Percentiles rank a stretch among this genome's conserved stretches.
Evolutionary conservation across 2,329 filamentous ascomycete species (phyloP).

Genomic region (Penicillium sp.): DNA sequence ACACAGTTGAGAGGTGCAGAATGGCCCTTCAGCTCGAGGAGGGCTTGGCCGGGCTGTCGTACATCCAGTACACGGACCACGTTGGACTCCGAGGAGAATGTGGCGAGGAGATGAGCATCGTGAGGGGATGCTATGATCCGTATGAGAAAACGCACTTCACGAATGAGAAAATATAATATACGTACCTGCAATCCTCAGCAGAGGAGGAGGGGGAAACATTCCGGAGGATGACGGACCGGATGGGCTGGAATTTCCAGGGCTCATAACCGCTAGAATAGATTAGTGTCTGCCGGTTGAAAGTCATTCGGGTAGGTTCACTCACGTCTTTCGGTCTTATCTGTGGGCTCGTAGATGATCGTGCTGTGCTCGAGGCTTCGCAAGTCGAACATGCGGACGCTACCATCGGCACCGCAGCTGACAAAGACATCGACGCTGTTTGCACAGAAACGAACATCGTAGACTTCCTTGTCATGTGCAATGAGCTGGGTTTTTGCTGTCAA

Average conservation of each 20-base stretch:
- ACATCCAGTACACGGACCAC: slow-evolving; percentile 95
- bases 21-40: slow-evolving; percentile 91
- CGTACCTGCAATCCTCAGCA: slow-evolving; percentile 50
- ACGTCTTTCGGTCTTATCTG: slow-evolving; percentile 77
- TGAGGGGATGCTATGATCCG: slow-evolving; percentile 75
- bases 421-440: slow-evolving; percentile 98
- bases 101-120: slow-evolving; percentile 93
- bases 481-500: slow-evolving; percentile 97
- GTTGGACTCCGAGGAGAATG: slow-evolving; percentile 91
- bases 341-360: slow-evolving; percentile 98
- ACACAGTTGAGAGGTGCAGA: slow-evolving; percentile 85
- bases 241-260: slow-evolving; percentile 66
- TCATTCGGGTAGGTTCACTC: slow-evolving; percentile 29
- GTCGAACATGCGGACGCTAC: slow-evolving; percentile 98
- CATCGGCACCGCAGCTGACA: slow-evolving; percentile 95
- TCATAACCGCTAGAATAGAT: slow-evolving; percentile 43
- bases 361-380: slow-evolving; percentile 94
- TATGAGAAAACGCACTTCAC: slow-evolving; percentile 15
- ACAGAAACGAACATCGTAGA: slow-evolving; percentile 97
- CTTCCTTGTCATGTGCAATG: slow-evolving; percentile 98
- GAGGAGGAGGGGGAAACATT: slow-evolving; percentile 67
- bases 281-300: not conserved
- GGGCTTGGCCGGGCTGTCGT: slow-evolving; percentile 90
- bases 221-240: slow-evolving; percentile 65
- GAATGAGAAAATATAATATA: not conserved